Evolutionary conservation across 2,329 filamentous ascomycete species (phyloP).

Genomic region (Coniochaeta sp.): DNA sequence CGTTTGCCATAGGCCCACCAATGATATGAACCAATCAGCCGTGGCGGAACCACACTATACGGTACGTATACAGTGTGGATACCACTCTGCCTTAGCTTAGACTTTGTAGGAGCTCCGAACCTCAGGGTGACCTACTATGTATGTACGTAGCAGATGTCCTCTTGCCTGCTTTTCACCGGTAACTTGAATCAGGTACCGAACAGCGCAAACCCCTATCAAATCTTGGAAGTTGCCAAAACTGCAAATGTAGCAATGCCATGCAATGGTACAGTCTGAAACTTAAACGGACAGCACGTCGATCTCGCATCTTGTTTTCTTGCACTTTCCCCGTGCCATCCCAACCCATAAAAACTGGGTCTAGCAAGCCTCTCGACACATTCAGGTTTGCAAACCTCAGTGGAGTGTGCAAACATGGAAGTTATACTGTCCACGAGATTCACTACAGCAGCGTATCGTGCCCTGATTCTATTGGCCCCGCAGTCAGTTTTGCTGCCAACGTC

Average conservation of each 20-base stretch:
- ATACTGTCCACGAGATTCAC: background rate
- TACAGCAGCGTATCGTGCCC: background rate
- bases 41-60: background rate
- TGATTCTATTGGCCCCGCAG: background rate
- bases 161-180: background rate
- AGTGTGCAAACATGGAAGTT: background rate
- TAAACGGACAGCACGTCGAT: background rate
- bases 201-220: no score
- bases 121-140: no score
- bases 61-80: no score
- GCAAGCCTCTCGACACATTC: background rate
- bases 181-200: no score
- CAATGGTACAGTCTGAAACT: background rate
- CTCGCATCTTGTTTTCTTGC: background rate
- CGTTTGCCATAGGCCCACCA: background rate
- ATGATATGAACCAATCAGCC: background rate
- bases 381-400: no score
- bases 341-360: background rate
- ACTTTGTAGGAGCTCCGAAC: no score
- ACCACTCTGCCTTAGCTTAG: no score
- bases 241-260: background rate
- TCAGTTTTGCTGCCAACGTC: background rate
- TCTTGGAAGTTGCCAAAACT: no score
- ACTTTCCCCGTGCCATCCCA: background rate
- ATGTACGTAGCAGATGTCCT: no score